Evolutionary conservation across 768 basidiomycete genomes (phyloP).

Genomic region (Phylloporus scabripes): DNA sequence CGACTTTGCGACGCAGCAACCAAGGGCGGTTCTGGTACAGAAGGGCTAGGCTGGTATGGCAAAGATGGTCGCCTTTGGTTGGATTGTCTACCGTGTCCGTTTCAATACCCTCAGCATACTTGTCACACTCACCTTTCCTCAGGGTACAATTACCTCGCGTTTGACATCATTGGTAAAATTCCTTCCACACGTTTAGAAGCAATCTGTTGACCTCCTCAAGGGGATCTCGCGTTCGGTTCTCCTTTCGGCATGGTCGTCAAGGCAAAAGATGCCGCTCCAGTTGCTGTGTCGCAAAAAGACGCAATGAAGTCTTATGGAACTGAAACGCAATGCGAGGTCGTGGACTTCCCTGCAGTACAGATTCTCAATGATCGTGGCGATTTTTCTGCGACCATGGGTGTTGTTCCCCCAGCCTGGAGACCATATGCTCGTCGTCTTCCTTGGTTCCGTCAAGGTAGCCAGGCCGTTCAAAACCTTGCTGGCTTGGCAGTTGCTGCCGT

Average conservation of each 20-base stretch:
- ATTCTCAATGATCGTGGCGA: constrained; percentile 88
- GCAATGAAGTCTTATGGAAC: constrained; percentile 55
- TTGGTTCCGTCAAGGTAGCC: constrained; percentile 67
- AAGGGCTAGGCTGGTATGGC: constrained; percentile 63
- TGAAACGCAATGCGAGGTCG: constrained; percentile 39
- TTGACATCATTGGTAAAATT: constrained; percentile 63
- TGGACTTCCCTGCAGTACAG: constrained; percentile 71
- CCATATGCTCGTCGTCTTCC: constrained; percentile 61
- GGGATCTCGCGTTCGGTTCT: constrained; percentile 78
- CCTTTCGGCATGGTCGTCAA: constrained; percentile 86
- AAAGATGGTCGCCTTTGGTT: constrained; percentile 62
- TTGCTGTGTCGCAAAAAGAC: constrained; percentile 50
- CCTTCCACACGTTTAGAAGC: not conserved
- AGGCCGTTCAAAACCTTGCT: constrained; percentile 66
- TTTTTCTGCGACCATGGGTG: constrained; percentile 79
- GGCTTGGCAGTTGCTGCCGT: constrained; percentile 79
- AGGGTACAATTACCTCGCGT: constrained; percentile 61
- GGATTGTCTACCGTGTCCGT: constrained; percentile 67
- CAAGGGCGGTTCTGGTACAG: constrained; percentile 51
- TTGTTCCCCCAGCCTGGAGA: constrained; percentile 65
- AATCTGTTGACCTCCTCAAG: constrained; percentile 10
- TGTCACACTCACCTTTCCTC: constrained; percentile 6
- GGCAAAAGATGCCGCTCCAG: constrained; percentile 65
- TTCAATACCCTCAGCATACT: not conserved
- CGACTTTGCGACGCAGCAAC: constrained; percentile 50